A percentile compares a stretch with the other conserved stretches of the same genome.
These are phyloP conservation scores for Aspergillus tubingensis DNA, from an alignment of 2,329 filamentous ascomycete species.

Conservation along the genomic window DNA sequence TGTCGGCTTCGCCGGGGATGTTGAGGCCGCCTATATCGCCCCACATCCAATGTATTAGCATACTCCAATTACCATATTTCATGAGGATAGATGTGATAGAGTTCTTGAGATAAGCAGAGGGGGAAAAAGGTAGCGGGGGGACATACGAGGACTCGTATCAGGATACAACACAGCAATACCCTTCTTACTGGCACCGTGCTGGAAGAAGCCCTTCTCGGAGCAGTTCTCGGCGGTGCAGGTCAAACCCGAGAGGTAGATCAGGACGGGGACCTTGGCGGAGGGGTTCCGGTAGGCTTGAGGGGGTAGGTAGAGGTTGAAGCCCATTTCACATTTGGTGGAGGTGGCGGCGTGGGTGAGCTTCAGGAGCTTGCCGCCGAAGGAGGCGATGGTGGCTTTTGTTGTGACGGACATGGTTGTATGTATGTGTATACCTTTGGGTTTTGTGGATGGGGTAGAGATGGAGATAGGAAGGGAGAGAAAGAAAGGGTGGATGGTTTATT, in stretches of 20 bases:
- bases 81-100: background rate
- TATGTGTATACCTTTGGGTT: background rate
- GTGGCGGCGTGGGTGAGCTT: conserved; percentile 86
- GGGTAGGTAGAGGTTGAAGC: conserved; percentile 88
- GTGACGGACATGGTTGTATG: conserved; percentile 71
- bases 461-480: conserved; percentile 7
- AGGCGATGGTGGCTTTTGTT: conserved; percentile 84
- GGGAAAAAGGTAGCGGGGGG: too few species aligned
- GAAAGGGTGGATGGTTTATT: background rate
- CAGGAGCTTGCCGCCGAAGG: conserved; percentile 90
- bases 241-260: conserved; percentile 91
- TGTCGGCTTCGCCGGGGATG: conserved; percentile 80
- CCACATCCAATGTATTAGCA: background rate
- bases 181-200: conserved; percentile 73
- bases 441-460: background rate
- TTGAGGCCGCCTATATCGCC: conserved; percentile 64
- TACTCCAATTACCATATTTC: too few species aligned
- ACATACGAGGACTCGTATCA: conserved; percentile 84
- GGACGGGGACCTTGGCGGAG: conserved; percentile 71
- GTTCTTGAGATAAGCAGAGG: too few species aligned
- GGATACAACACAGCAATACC: conserved; percentile 93
- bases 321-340: conserved; percentile 83
- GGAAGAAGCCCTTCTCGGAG: conserved; percentile 83
- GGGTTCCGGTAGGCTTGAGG: conserved; percentile 60
- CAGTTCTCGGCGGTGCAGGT: conserved; percentile 89